These are phyloP conservation scores for Apiospora hydei DNA, from an alignment of 2,329 filamentous ascomycete genomes.

Conservation along the genomic window DNA sequence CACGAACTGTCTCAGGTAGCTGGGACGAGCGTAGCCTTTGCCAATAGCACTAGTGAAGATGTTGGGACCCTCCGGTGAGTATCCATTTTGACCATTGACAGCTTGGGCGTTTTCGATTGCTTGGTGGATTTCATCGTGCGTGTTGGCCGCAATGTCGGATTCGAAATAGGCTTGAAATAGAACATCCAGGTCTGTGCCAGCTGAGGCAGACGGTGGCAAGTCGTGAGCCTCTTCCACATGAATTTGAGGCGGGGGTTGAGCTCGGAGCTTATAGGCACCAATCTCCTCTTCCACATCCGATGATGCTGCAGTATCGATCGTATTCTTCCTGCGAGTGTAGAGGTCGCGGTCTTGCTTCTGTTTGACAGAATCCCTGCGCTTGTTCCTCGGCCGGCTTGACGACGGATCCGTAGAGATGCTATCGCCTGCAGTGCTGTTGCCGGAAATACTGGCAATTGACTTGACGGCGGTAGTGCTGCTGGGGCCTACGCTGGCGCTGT, in stretches of 20 bases:
- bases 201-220: constrained; percentile 64
- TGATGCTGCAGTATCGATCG: constrained; percentile 65
- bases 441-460: constrained; percentile 85
- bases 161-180: constrained; percentile 78
- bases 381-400: constrained; percentile 69
- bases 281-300: constrained; percentile 62
- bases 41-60: constrained; percentile 67
- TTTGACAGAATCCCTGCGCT: constrained; percentile 81
- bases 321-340: constrained; percentile 80
- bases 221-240: constrained; percentile 74
- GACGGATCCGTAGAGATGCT: constrained; percentile 64
- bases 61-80: constrained; percentile 54
- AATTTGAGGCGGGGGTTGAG: constrained; percentile 63
- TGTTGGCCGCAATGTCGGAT: constrained; percentile 78
- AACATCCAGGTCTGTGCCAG: constrained; percentile 80
- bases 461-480: constrained; percentile 91
- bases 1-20: constrained; percentile 81
- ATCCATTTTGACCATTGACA: constrained; percentile 71
- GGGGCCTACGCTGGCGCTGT: constrained; percentile 74
- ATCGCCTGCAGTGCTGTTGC: constrained; percentile 74
- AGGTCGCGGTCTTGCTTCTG: constrained; percentile 88
- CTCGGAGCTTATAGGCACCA: constrained; percentile 59
- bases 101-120: constrained; percentile 69
- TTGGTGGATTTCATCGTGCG: constrained; percentile 79
- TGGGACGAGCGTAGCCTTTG: constrained; percentile 82